These are phyloP conservation scores for Uronychia binucleata DNA, from an alignment of 73 alveolate genomes.

Conservation along the genomic window DNA sequence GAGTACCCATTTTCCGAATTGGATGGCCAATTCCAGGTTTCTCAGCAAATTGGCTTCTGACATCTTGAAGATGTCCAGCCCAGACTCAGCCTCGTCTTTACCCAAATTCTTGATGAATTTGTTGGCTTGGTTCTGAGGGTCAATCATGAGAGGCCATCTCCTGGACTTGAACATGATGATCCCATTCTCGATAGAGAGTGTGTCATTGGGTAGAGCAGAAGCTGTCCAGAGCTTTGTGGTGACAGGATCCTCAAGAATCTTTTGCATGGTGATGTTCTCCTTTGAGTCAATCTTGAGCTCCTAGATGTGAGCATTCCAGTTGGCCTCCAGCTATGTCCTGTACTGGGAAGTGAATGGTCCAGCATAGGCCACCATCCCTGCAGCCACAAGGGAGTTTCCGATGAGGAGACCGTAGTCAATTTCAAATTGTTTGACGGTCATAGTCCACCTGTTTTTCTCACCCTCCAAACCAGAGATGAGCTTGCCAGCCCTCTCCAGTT, in stretches of 20 bases:
- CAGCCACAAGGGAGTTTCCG: constrained; percentile 95
- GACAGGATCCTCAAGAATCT: constrained; percentile 98
- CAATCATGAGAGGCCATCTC: constrained; percentile 99
- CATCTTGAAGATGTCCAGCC: constrained; percentile 85
- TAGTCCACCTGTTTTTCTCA: constrained; percentile 98
- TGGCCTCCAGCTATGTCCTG: constrained; percentile 87
- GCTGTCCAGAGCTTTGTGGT: constrained; percentile 91
- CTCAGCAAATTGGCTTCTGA: constrained; percentile 91
- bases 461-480: constrained; percentile 96
- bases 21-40: constrained; percentile 94
- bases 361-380: constrained; percentile 97
- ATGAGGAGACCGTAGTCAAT: constrained; percentile 85
- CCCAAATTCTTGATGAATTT: constrained; percentile 98
- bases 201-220: constrained; percentile 95
- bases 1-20: constrained; percentile 99
- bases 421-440: constrained; percentile 84
- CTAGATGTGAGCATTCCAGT: constrained; percentile 85
- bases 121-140: constrained; percentile 99
- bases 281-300: constrained; percentile 81
- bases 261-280: constrained; percentile 95
- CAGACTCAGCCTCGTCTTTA: constrained; percentile 94
- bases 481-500: constrained; percentile 97
- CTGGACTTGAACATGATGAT: constrained; percentile 93
- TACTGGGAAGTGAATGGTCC: constrained; percentile 97
- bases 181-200: constrained; percentile 96